Base-by-base conservation (phyloP, 768 basidiomycete species). In the Fibroporia radiculosa region DNA sequence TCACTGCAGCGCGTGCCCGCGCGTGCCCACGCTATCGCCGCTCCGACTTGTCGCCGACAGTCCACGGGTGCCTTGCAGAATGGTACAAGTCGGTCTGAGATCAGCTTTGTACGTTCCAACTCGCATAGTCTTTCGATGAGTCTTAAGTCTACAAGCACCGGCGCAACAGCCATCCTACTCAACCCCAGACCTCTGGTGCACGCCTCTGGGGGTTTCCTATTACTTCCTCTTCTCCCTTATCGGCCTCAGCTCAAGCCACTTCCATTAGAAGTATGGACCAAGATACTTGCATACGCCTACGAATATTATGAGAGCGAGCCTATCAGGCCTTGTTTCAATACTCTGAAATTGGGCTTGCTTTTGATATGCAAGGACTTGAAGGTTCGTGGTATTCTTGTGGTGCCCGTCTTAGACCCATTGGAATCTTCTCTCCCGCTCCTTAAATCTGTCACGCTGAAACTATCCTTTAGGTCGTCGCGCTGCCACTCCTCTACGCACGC, bases 221-320 rank as follows among this genome's bases (percentile, higher is more conserved):
- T 90, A 11, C 62, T 89, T 0, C 85, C 85, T 13, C 70, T 90
- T 14, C 70, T 88, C 11, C 84, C 83, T 11, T 59, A 69, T 4
- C 70, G 63, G 32, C 71, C 69, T 20, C 70, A 71, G 14, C 50
- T 71, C 38, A 76, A 72, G 49, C 65, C 76, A 23, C 67, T 90
- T 14, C 87, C 87, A 1, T 62, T 66, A 3, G 87, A 89, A 64
- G 57, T 89, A 49, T 89, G 87, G 87, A 64, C 71, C 5, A 71
- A 70, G 28, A 77, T 90, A 40, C 70, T 89, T 41, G 58, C 63
- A 24, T 60, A 65, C 24, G 63, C 63, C 12, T 51, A 66, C 31
- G 42, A 51, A 1, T 46, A 52, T 37, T 56, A 50, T 39, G 45
- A 49, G 5, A 26, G 43, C 16, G 42, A 38, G 13, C 23, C n/a